Evolutionary conservation across 345 rosid species (phyloP), one percentile per base, ranked within the genome.

Genomic region (Psidium friedrichsthalianum): DNA sequence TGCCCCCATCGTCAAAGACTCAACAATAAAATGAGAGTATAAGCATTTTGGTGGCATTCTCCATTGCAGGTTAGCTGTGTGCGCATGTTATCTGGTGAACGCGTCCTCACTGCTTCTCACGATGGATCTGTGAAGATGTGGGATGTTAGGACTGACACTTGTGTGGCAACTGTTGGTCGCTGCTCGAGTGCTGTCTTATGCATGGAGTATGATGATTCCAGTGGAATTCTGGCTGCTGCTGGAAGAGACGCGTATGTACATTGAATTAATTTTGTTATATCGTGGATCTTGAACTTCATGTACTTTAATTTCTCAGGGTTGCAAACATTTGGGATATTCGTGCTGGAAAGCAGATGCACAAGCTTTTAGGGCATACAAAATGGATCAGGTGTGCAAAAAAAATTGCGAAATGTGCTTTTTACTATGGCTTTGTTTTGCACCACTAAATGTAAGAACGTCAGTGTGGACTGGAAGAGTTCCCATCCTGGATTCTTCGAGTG

Each of bases 161-260:
- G 98, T 88, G 99, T 96, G 83, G 98, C 99, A 88, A 98, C 99
- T 82, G 99, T 98, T 84, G 99, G 99, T 85, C 99, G 98, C 86
- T 96, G 94, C 91, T 89, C 97, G 42, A 94, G 98, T 87, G 98
- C 99, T 16, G 94, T 98, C 84, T 88, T 95, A 52, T 98, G 99
- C 88, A 92, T 96, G 92, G 99, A 98, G 89, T 98, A 98, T 88
- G 99, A 98, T 88, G 99, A 98, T 86, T 94, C 99, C 87, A 94
- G 93, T 82, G 99, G 99, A 89, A 94, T 98, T 86, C 84, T 98
- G 90, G 98, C 98, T 89, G 98, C 98, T 90, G 99, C 93, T 86
- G 99, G 99, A 85, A 95, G 99, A 95, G 98, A 98, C 56, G 95
- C 94, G 99, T 98, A 96, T 59, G 98, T 89, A 88, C 52, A 78